These are phyloP conservation scores for Murraya koenigii DNA, from an alignment of 345 rosid genomes.

Conservation along the genomic window DNA sequence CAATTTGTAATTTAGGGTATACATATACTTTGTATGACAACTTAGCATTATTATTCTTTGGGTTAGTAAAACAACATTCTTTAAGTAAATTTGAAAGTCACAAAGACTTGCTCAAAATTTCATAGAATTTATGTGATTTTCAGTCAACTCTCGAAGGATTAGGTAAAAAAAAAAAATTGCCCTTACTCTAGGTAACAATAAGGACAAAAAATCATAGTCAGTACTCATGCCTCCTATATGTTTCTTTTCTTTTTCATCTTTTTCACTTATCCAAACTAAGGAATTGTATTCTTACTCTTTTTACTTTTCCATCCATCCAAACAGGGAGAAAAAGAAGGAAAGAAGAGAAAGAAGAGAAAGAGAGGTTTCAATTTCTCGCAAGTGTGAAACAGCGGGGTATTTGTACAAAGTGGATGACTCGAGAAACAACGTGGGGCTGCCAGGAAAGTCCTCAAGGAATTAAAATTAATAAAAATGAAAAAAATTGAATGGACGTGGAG, in stretches of 20 bases:
- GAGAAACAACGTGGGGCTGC: neutral
- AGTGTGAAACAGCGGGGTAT: neutral
- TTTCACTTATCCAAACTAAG: neutral
- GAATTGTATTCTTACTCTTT: neutral
- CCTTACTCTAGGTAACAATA: neutral
- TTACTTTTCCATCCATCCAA: neutral
- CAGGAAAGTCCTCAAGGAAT: neutral
- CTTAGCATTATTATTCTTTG: too few relatives aligned
- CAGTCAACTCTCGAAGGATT: too few relatives aligned
- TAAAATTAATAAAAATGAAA: neutral
- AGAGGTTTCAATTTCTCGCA: neutral
- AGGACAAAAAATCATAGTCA: neutral
- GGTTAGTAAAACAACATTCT: too few relatives aligned
- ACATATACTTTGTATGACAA: too few relatives aligned
- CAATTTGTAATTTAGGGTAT: too few relatives aligned
- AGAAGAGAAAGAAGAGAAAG: neutral
- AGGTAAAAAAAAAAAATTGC: too few relatives aligned
- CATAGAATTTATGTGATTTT: too few relatives aligned
- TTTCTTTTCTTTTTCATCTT: neutral
- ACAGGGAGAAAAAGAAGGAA: neutral
- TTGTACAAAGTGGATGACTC: neutral
- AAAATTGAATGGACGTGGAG: constrained; percentile 16
- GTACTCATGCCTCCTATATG: neutral
- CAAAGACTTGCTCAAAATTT: too few relatives aligned
- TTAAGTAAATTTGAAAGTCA: too few relatives aligned